Percentiles rank a stretch among this genome's conserved stretches.
Evolutionary conservation across 495 filamentous ascomycete species (phyloP).

Genomic region (Gamarada debralockiae): DNA sequence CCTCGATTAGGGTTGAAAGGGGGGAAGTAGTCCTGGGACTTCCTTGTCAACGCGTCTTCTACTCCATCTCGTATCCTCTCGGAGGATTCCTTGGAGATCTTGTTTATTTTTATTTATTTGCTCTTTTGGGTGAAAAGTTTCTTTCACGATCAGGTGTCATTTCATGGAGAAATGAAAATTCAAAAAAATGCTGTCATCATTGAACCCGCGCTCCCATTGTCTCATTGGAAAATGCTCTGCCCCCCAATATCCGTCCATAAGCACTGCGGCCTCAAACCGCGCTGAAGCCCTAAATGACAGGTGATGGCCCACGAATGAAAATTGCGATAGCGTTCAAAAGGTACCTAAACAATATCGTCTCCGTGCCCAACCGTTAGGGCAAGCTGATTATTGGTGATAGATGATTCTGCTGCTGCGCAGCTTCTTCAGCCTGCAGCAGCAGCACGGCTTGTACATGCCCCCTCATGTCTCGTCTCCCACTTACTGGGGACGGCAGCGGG

Average conservation of each 20-base stretch:
- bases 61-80: no score
- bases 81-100: no score
- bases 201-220: conserved; percentile 2
- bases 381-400: background rate
- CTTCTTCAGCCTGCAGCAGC: background rate
- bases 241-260: background rate
- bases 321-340: background rate
- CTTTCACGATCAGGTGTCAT: no score
- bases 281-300: background rate
- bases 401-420: background rate
- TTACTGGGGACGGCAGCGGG: conserved; percentile 20
- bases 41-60: no score
- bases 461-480: conserved; percentile 21
- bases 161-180: no score
- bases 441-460: background rate
- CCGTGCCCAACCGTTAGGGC: conserved; percentile 5
- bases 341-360: conserved; percentile 11
- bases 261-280: conserved; percentile 16
- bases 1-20: conserved; percentile 7
- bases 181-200: conserved; percentile 8
- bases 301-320: background rate
- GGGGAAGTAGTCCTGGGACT: background rate
- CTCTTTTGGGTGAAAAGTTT: no score
- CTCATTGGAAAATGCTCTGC: no score
- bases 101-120: no score